These are phyloP conservation scores for Pseudogymnoascus sp. DNA, from an alignment of 2,329 filamentous ascomycete species.

Conservation along the genomic window DNA sequence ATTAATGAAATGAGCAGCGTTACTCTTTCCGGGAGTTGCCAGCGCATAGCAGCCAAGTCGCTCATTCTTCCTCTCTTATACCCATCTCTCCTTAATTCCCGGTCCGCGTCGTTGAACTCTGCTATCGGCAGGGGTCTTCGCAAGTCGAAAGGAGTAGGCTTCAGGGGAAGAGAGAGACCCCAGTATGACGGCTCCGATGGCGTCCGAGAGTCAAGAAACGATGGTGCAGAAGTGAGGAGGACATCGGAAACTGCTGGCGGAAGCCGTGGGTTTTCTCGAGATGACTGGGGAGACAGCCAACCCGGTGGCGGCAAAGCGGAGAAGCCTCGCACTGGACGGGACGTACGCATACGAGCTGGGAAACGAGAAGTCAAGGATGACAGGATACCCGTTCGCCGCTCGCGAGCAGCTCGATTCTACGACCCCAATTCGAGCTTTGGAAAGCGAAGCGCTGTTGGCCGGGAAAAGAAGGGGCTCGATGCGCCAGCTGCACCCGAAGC, in stretches of 20 bases:
- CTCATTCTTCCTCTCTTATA: constrained; percentile 8
- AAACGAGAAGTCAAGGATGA: constrained; percentile 9
- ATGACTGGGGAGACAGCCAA: neutral
- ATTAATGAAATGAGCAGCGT: constrained; percentile 19
- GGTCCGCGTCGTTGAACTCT: constrained; percentile 52
- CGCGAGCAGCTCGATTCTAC: constrained; percentile 44
- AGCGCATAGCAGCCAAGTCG: constrained; percentile 11
- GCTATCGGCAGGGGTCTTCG: constrained; percentile 63
- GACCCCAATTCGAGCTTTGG: constrained; percentile 43
- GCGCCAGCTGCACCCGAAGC: constrained; percentile 12
- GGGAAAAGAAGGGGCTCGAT: constrained; percentile 32
- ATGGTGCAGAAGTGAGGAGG: constrained; percentile 15
- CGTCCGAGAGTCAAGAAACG: constrained; percentile 23
- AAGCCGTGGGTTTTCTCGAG: constrained; percentile 22
- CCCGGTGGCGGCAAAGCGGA: neutral
- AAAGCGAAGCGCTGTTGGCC: constrained; percentile 48
- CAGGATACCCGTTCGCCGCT: constrained; percentile 30
- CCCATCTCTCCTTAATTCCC: constrained; percentile 16
- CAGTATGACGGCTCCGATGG: constrained; percentile 12
- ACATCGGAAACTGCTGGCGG: constrained; percentile 26
- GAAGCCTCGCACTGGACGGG: neutral
- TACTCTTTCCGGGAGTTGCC: constrained; percentile 13
- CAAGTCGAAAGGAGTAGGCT: constrained; percentile 33
- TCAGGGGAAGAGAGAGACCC: constrained; percentile 19
- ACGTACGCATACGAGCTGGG: constrained; percentile 4